These are phyloP conservation scores for Schizochytrium sp. DNA, from an alignment of 108 stramenopile genomes.

Conservation along the genomic window DNA sequence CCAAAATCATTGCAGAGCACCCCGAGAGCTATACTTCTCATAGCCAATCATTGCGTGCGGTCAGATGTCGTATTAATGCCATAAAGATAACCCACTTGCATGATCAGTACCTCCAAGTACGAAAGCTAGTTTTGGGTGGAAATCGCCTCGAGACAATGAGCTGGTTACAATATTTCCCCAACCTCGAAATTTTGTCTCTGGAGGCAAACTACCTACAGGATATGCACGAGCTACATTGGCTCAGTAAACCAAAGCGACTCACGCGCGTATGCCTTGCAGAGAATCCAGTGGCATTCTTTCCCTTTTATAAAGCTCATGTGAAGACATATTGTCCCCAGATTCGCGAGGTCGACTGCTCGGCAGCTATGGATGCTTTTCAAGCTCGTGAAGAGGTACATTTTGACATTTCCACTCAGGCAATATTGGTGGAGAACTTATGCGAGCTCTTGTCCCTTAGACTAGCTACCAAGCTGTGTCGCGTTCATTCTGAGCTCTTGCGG, in stretches of 20 bases:
- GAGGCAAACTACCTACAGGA: not conserved
- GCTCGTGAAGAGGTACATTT: slow-evolving; percentile 18
- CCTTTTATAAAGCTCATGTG: not conserved
- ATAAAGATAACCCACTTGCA: not conserved
- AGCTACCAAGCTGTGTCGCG: not conserved
- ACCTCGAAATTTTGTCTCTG: not conserved
- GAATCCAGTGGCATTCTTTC: not conserved
- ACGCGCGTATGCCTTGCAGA: not conserved
- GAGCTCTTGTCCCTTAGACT: not conserved
- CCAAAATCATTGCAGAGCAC: too few species aligned
- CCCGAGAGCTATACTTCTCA: not conserved
- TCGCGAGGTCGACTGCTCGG: not conserved
- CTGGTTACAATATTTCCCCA: not conserved
- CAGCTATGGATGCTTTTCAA: not conserved
- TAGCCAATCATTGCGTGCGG: not conserved
- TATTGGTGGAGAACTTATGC: not conserved
- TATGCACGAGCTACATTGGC: not conserved
- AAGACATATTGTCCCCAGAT: not conserved
- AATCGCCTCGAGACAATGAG: not conserved
- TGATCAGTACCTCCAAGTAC: not conserved
- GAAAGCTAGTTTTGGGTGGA: not conserved
- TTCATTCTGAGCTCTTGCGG: not conserved
- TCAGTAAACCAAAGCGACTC: not conserved
- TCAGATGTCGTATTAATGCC: not conserved
- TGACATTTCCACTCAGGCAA: not conserved